Base-by-base conservation (phyloP, 1,139 yeast genomes). In the Scheffersomyces parashehatae region DNA sequence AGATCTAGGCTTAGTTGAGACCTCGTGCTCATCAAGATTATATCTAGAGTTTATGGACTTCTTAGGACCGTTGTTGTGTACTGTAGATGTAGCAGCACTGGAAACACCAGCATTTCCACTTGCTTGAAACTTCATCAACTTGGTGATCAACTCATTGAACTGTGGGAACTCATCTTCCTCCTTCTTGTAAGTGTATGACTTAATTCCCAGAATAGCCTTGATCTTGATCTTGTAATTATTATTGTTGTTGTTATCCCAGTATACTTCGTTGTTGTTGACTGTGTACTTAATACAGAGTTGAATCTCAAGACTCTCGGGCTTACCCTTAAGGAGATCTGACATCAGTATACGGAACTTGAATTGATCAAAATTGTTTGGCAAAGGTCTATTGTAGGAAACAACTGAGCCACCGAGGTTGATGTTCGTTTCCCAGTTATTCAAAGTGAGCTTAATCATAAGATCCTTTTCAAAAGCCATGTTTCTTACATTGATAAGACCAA, bases 391-490 rank as follows among this genome's bases (percentile, higher is more conserved):
- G 49, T 57, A 69, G 2, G 53, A 35, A 32, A 51, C 39, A 29
- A 44, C 42, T 28, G 45, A 43, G 13, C 61, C 58, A 36, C 63
- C 61, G 46, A 67, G 61, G 29, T 62, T 59, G 40, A 67, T 52
- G 40, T 56, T 60, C 9, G 70, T 58, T 39, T 59, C 53, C 79
- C 79, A 74, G 43, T 60, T 56, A 50, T 73, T 65, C 42, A 66
- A 58, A 3, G 77, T 64, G 44, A 73, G 51, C 52, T 73, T 73
- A 36, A 73, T 52, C 36, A 58, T 56, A 35, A 73, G 49, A 10
- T 49, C 49, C 55, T 74, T 74, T 47, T 71, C 75, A 50, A 60
- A 73, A 7, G 69, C 70, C 34, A 73, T 49, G 53, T 74, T 74
- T 37, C 62, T 57, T 46, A 67, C 71, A 57, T 66, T 61, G 29